phyloP scores from a whole-genome alignment of 2,329 filamentous ascomycete species.

The Fonsecaea pugnacius region DNA sequence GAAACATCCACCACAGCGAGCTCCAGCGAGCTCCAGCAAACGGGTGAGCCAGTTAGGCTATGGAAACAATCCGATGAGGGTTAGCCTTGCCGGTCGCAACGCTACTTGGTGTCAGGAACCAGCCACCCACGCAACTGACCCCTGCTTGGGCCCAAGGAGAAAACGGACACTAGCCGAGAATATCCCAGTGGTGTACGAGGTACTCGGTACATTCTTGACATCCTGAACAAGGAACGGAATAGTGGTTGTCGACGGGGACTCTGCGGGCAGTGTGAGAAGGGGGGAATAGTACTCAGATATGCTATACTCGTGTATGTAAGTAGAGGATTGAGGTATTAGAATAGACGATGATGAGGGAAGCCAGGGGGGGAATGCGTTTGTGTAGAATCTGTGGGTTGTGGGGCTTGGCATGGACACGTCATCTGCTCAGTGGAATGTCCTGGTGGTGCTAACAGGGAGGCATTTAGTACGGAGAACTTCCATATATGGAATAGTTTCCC shows the following conservation, averaged over 20 bases:
- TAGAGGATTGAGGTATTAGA: background rate
- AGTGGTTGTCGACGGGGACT: background rate
- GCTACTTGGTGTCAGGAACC: constrained; percentile 10
- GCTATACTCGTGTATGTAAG: background rate
- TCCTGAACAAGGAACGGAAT: background rate
- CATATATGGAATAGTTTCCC: background rate
- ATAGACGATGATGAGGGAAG: background rate
- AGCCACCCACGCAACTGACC: background rate
- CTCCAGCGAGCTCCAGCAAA: constrained; percentile 5
- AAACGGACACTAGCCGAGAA: background rate
- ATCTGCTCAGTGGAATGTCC: background rate
- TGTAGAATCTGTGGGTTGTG: background rate
- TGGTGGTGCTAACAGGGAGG: background rate
- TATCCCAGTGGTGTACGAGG: background rate
- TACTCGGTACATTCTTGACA: background rate
- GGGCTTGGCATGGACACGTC: background rate
- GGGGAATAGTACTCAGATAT: background rate
- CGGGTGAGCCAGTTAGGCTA: constrained; percentile 3
- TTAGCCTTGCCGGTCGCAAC: constrained; percentile 2
- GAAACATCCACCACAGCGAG: constrained; percentile 5
- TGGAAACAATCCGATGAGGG: constrained; percentile 3
- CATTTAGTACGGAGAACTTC: background rate
- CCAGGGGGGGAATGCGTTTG: too few species aligned
- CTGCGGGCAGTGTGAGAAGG: too few species aligned
- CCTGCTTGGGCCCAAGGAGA: constrained; percentile 5